Evolutionary conservation across 805 yeast species (phyloP).

Genomic region (Suhomyces pyralidae): DNA sequence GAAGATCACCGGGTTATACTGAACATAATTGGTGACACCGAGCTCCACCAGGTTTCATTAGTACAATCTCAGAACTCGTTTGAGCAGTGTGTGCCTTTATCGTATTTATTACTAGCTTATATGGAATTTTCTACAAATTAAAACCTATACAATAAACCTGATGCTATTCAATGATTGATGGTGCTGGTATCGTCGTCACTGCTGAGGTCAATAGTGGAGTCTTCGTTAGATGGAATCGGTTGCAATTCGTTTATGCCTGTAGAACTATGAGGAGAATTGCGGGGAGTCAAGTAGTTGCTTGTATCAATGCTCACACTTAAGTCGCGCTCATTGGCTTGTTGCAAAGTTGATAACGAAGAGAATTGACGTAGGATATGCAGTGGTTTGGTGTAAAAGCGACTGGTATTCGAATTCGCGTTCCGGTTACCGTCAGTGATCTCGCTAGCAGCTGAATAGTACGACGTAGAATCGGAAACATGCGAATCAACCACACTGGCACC

Average conservation of each 20-base stretch:
- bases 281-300: neutral
- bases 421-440: neutral
- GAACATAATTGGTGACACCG: neutral
- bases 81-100: neutral
- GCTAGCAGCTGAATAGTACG: conserved; percentile 15
- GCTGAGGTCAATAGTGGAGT: conserved; percentile 5
- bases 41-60: too few species aligned
- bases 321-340: conserved; percentile 4
- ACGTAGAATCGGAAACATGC: conserved; percentile 3
- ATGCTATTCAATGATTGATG: neutral
- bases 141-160: neutral
- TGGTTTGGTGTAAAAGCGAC: conserved; percentile 17
- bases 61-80: neutral
- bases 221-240: neutral
- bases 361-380: conserved; percentile 25
- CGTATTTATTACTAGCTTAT: neutral
- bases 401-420: conserved; percentile 4
- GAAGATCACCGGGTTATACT: neutral
- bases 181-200: neutral
- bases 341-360: conserved; percentile 6
- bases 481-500: neutral
- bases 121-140: neutral
- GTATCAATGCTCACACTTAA: conserved; percentile 20
- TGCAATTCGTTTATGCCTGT: neutral
- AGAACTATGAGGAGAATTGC: neutral